A percentile compares a stretch with the other conserved stretches of the same genome.
Conservation (phyloP, 2,329 filamentous ascomycete species). For the Colletotrichum limetticola region DNA sequence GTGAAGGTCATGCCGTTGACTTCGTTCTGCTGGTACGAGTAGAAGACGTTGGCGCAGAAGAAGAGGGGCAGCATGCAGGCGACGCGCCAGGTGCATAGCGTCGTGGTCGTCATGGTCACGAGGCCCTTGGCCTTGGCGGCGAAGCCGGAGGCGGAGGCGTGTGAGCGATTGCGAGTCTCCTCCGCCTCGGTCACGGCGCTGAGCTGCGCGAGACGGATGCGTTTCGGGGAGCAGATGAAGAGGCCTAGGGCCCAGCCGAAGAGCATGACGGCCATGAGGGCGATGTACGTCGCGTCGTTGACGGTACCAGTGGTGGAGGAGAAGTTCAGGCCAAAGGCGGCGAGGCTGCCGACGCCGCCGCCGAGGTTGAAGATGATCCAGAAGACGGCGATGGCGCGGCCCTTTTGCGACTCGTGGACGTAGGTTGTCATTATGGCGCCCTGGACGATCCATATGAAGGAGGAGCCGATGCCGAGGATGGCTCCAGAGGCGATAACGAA, state of each 20-base stretch:
- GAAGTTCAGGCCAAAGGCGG: slow-evolving; percentile 56
- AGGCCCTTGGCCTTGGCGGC: too few species aligned
- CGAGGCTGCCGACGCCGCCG: slow-evolving; percentile 54
- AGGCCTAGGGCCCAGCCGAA: slow-evolving; percentile 59
- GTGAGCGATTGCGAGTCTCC: too few species aligned
- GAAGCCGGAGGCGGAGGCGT: too few species aligned
- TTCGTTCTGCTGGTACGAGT: too few species aligned
- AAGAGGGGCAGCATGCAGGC: too few species aligned
- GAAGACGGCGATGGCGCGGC: slow-evolving; percentile 54
- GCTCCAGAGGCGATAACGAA: slow-evolving; percentile 58
- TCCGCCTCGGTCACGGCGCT: slow-evolving; percentile 47
- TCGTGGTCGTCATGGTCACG: too few species aligned
- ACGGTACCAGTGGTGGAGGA: slow-evolving; percentile 54
- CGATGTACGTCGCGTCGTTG: slow-evolving; percentile 60
- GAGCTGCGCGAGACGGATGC: slow-evolving; percentile 51
- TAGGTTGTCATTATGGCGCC: slow-evolving; percentile 61
- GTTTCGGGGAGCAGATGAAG: slow-evolving; percentile 59
- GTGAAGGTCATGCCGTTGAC: too few species aligned
- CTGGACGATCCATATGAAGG: slow-evolving; percentile 58
- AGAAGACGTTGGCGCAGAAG: too few species aligned
- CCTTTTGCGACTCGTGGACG: slow-evolving; percentile 53
- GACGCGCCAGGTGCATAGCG: too few species aligned
- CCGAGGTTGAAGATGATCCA: slow-evolving; percentile 60
- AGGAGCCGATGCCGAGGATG: slow-evolving; percentile 56
- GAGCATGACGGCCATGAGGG: slow-evolving; percentile 59